Evolutionary conservation across 1,284 basidiomycete genomes (phyloP), one percentile per base, ranked within the genome.

Genomic region (Trichosporon sp.): DNA sequence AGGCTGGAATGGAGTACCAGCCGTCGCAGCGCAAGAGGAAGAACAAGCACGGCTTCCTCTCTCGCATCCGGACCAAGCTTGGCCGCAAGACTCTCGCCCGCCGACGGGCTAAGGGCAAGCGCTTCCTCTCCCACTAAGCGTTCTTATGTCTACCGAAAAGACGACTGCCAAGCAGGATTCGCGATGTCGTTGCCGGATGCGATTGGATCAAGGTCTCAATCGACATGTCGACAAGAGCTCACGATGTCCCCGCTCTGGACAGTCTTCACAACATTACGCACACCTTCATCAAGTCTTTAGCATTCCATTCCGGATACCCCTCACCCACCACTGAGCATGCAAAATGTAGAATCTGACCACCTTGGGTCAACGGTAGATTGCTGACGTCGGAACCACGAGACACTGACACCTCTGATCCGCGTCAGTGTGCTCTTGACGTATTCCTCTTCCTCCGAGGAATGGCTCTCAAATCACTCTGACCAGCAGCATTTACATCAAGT

Each of bases 11-110:
- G 33, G 89, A 92, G 78, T 95, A 94, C 76, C 91, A 94, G 75
- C 92, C 92, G 2, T 91, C 89, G 0, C 91, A 93, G 81, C 84
- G 91, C 58, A 90, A 90, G 76, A 83, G 92, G 58, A 95, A 95
- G 82, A 85, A 90, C 67, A 90, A 89, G 78, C 91, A 93, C 75
- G 92, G 92, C 9, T 95, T 93, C 78, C 82, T 95, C 37, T 84
- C 87, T 0, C 85, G 88, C 75, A 85, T 84, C 37, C 37, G 49
- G 14, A 63, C 56, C 7, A 33, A 32, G 5, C 61, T 63, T 32
- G 78, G 74, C n/a, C 67, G 74, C 61, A 74, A 87, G 76, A 86
- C 89, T 56, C 80, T 90, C 64, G 81, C 77, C 33, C 77, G 85
- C 54, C 83, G 88, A 54, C 74, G 84, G 64, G 80, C 81, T 37